These are phyloP conservation scores for Aspergillus hancockii DNA, from an alignment of 495 filamentous ascomycete genomes.

Conservation along the genomic window DNA sequence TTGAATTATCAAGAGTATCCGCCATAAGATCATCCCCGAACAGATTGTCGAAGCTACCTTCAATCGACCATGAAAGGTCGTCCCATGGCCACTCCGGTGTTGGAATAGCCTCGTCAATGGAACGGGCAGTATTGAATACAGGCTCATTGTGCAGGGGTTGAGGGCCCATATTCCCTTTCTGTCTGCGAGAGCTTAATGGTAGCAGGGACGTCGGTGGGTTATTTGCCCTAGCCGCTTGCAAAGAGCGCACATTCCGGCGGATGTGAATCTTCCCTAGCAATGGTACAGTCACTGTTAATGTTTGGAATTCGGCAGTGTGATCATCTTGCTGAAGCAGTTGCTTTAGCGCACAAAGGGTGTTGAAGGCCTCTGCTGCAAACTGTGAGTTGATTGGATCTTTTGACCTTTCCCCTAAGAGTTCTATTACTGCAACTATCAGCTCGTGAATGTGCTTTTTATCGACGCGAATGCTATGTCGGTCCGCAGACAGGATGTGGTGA, in stretches of 20 bases:
- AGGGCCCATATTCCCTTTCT: slow-evolving; percentile 1
- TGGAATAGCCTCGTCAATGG: background rate
- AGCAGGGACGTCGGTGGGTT: background rate
- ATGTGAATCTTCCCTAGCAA: slow-evolving; percentile 29
- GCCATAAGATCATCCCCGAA: slow-evolving; percentile 10
- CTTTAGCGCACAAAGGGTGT: slow-evolving; percentile 21
- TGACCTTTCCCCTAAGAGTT: slow-evolving; percentile 19
- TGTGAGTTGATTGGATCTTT: slow-evolving; percentile 13
- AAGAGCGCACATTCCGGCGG: slow-evolving; percentile 18
- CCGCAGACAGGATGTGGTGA: slow-evolving; percentile 11
- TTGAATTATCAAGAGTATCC: background rate
- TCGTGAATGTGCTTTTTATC: slow-evolving; percentile 12
- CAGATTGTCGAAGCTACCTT: slow-evolving; percentile 8
- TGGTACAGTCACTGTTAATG: slow-evolving; percentile 25
- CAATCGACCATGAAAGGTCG: slow-evolving; percentile 18
- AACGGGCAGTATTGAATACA: background rate
- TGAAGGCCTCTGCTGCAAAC: slow-evolving; percentile 18
- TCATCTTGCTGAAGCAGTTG: slow-evolving; percentile 21
- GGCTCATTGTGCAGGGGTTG: background rate
- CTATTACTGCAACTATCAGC: slow-evolving; percentile 12
- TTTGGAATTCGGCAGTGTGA: slow-evolving; percentile 5
- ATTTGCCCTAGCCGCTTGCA: background rate
- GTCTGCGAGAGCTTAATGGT: background rate
- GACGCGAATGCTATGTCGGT: slow-evolving; percentile 15
- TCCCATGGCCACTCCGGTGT: slow-evolving; percentile 5